Evolutionary conservation across 2,329 filamentous ascomycete species (phyloP).

Genomic region (Fonsecaea multimorphosa): DNA sequence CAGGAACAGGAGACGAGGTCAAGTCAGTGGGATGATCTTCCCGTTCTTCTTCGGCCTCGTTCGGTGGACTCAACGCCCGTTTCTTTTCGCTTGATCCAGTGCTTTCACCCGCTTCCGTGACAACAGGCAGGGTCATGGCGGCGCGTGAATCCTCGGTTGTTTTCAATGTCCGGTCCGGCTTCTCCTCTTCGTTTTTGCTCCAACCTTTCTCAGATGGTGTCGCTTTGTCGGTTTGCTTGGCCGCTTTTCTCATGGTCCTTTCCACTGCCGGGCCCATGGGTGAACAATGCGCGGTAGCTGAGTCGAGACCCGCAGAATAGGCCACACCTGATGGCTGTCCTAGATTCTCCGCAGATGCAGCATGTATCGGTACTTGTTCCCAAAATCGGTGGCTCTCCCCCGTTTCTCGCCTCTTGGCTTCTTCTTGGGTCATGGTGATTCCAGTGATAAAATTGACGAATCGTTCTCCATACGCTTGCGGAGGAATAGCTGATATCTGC

Average conservation of each 20-base stretch:
- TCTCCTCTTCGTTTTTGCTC: slow-evolving; percentile 60
- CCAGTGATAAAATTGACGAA: slow-evolving; percentile 92
- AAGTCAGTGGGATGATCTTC: not conserved
- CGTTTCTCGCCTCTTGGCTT: slow-evolving; percentile 64
- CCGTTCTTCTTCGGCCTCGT: slow-evolving; percentile 18
- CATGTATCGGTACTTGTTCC: slow-evolving; percentile 19
- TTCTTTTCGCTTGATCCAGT: slow-evolving; percentile 54
- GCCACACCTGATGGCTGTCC: slow-evolving; percentile 42
- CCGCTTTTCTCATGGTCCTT: slow-evolving; percentile 63
- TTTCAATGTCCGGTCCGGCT: slow-evolving; percentile 67
- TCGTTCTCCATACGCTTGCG: slow-evolving; percentile 87
- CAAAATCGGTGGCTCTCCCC: slow-evolving; percentile 36
- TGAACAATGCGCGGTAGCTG: slow-evolving; percentile 40
- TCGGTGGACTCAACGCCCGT: slow-evolving; percentile 25
- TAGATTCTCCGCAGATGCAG: slow-evolving; percentile 40
- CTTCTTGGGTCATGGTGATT: slow-evolving; percentile 88
- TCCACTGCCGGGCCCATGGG: slow-evolving; percentile 53
- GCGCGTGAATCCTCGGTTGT: slow-evolving; percentile 62
- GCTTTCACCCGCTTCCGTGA: slow-evolving; percentile 85
- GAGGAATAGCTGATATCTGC: slow-evolving; percentile 91
- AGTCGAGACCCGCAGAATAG: slow-evolving; percentile 30
- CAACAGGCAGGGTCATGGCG: slow-evolving; percentile 73
- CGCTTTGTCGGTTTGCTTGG: slow-evolving; percentile 67
- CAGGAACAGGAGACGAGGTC: slow-evolving; percentile 4
- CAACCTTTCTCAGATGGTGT: slow-evolving; percentile 49